Evolutionary conservation across 441 rosid genomes (phyloP).

Genomic region (Populus trichocarpa): DNA sequence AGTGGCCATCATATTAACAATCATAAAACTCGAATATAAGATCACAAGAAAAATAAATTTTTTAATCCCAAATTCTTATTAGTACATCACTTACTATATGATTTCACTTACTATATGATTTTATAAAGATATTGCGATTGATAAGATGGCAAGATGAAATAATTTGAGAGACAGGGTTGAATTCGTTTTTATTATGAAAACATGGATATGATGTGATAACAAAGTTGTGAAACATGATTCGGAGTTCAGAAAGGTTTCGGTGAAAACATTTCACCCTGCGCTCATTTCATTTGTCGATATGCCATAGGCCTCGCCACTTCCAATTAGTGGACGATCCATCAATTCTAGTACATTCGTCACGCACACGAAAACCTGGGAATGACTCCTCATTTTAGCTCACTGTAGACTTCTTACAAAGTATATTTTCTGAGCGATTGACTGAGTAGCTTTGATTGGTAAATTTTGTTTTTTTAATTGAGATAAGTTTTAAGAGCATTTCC

Average conservation of each 20-base stretch:
- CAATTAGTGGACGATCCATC: not conserved
- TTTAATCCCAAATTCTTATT: too few relatives aligned
- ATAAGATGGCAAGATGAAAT: not conserved
- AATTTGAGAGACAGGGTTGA: not conserved
- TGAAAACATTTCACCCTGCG: not conserved
- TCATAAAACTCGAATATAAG: too few relatives aligned
- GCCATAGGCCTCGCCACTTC: not conserved
- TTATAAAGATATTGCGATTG: not conserved
- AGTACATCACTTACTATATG: too few relatives aligned
- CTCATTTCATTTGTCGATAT: not conserved
- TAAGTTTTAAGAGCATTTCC: too few relatives aligned
- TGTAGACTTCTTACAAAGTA: not conserved
- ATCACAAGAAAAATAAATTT: fast-evolving
- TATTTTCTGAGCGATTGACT: not conserved
- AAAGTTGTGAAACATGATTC: not conserved
- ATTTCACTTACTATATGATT: too few relatives aligned
- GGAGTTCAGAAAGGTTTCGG: not conserved
- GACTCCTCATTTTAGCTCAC: not conserved
- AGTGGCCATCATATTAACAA: fast-evolving
- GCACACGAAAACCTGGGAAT: not conserved
- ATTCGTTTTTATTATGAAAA: not conserved
- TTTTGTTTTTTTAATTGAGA: too few relatives aligned
- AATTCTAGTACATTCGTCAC: not conserved
- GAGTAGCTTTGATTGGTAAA: too few relatives aligned
- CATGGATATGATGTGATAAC: not conserved